These are phyloP conservation scores for Excoecaria cochinchinensis DNA, from an alignment of 345 rosid genomes.

Conservation along the genomic window DNA sequence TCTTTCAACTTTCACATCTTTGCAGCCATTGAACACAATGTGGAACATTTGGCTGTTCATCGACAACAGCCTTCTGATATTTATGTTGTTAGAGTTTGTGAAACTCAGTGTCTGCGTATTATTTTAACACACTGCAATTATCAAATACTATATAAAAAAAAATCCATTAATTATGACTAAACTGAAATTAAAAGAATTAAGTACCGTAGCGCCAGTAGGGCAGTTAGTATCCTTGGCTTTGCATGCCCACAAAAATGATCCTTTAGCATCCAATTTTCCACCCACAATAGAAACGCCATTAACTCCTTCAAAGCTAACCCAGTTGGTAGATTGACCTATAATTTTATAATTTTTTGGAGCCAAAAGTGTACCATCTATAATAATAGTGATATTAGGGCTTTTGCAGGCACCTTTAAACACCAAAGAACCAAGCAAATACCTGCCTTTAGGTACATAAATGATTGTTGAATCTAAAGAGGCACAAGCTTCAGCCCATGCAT, in stretches of 20 bases:
- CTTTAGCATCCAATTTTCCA: conserved; percentile 24
- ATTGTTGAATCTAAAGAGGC: conserved; percentile 1
- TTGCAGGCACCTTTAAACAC: conserved; percentile 11
- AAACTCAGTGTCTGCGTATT: conserved; percentile 23
- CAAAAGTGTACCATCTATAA: conserved; percentile 9
- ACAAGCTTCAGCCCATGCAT: conserved; percentile 24
- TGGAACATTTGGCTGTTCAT: conserved; percentile 33
- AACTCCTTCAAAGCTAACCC: conserved; percentile 20
- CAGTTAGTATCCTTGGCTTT: conserved; percentile 10
- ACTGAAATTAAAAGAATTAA: not conserved
- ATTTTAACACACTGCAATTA: too few relatives aligned
- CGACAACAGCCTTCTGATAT: conserved; percentile 20
- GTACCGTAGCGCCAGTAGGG: conserved; percentile 23
- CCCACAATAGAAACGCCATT: conserved; percentile 18
- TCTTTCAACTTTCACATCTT: conserved; percentile 21
- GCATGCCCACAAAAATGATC: conserved; percentile 21
- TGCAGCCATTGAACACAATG: conserved; percentile 26
- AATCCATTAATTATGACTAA: not conserved
- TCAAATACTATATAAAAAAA: too few relatives aligned
- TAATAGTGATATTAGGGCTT: not conserved
- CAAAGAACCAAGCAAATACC: conserved; percentile 15
- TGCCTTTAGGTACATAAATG: conserved; percentile 22
- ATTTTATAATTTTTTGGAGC: conserved; percentile 8
- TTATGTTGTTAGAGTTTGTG: conserved; percentile 26
- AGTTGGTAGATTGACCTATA: not conserved